Base-by-base conservation (phyloP, 2,329 filamentous ascomycete species). In the Drechslerella stenobrocha region DNA sequence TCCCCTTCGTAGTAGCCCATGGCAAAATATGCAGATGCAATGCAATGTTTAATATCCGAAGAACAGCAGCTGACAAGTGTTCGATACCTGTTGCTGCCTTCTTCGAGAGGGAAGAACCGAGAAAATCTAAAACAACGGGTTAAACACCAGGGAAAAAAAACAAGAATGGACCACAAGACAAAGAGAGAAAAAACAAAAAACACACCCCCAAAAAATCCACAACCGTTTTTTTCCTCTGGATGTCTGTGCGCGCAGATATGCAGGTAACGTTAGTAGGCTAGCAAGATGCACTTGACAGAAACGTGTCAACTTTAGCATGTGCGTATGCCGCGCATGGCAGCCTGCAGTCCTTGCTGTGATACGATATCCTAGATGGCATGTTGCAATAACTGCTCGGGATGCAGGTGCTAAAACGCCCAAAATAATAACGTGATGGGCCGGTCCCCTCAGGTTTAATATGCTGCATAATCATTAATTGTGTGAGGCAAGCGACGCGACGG, bases 181-280 rank as follows among this genome's bases (percentile, higher is more conserved):
- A 47, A 11, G 8, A 18, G 5, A 22, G n/a, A 47, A 40, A 34
- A 51, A 50, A 47, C 11, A 23, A 18, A 42, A 35, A 51, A 45
- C 11, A 30, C 28, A 30, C n/a, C n/a, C n/a, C n/a, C n/a, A 30
- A 30, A 30, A 30, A 52, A 64, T n/a, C n/a, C n/a, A n/a, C n/a
- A 56, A 51, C 51, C 34, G 44, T 50, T 63, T 63, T 65, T 59
- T 60, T 55, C n/a, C n/a, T n/a, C 18, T 22, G 46, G 7, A 15
- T 22, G 52, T 53, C 60, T 58, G 60, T 57, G 59, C 59, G 59
- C 59, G 9, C 37, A 42, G 7, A 20, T 20, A 20, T 30, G 51
- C 45, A 44, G 32, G 37, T 50, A 15, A 18, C 45, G 20, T n/a
- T n/a, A n/a, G n/a, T n/a, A 11, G 9, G 22, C 28, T 47, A 20